Base-by-base conservation (phyloP, 2,329 filamentous ascomycete species). In the Stenocarpella maydis region DNA sequence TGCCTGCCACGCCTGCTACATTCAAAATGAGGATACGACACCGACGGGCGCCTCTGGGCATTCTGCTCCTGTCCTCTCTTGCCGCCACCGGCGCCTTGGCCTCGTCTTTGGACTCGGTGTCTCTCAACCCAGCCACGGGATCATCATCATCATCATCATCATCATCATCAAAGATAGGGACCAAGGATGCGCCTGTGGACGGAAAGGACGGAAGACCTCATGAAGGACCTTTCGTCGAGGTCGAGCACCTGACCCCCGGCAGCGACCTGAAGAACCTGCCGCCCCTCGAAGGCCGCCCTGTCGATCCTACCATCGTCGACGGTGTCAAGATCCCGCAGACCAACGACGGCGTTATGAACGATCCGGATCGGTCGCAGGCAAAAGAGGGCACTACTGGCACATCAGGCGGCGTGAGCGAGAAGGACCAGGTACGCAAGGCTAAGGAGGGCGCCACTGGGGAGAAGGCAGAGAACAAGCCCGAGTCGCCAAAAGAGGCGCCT, bases 161-260 rank as follows among this genome's bases (percentile, higher is more conserved):
- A 34, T 34, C 31, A 9, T 75, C 55, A 81, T 80, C 75, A 31
- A 82, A 81, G 71, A 81, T 81, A 65, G 83, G 84, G 39, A 85
- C 83, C 69, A 94, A 94, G 78, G 91, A 96, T 82, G 93, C 92
- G 68, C 95, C 95, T 0, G 91, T 98, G 24, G 96, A 98, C 78
- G 95, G 95, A 54, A 91, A 92, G 75, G 96, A 98, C 82, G 96
- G 96, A 58, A 96, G 95, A 82, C 96, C 96, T 55, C 95, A 98
- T 78, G 89, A 91, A 24, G 96, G 96, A 1, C 96, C 96, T 7
- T 91, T 89, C 76, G 90, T 95, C 69, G 89, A 90, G 71, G 87
- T 84, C 19, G 83, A 86, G 70, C 72, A 74, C 71, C 64, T 74
- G 60, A 80, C 80, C 60, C 79, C 81, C 63, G 72, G 72, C 31